These are phyloP conservation scores for Penicillium subrubescens DNA, from an alignment of 495 filamentous ascomycete genomes.

Conservation along the genomic window DNA sequence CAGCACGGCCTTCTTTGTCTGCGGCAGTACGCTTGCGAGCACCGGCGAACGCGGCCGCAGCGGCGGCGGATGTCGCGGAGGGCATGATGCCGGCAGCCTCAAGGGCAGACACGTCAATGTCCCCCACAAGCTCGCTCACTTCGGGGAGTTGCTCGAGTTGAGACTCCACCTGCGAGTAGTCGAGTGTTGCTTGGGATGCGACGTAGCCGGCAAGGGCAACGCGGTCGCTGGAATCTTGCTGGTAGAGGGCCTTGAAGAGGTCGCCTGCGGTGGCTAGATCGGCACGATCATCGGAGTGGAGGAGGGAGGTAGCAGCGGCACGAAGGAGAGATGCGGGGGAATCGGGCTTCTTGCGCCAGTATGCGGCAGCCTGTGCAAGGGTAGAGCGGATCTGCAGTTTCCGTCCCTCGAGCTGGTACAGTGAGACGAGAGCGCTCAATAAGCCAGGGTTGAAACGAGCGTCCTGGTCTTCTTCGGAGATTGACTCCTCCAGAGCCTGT, in stretches of 20 bases:
- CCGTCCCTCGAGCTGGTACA: constrained; percentile 81
- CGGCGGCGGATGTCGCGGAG: constrained; percentile 45
- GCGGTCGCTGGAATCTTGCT: constrained; percentile 62
- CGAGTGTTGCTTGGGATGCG: constrained; percentile 73
- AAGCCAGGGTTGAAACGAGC: constrained; percentile 85
- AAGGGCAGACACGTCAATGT: constrained; percentile 68
- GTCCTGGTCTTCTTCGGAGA: constrained; percentile 60
- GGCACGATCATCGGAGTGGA: constrained; percentile 67
- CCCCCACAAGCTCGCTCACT: constrained; percentile 63
- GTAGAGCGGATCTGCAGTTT: constrained; percentile 68
- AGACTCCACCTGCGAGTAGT: constrained; percentile 59
- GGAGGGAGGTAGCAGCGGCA: constrained; percentile 76
- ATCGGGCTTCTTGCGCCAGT: constrained; percentile 69
- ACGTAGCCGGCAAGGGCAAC: constrained; percentile 77
- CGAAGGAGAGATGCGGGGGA: constrained; percentile 63
- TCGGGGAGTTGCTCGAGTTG: constrained; percentile 66
- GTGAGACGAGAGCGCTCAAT: constrained; percentile 75
- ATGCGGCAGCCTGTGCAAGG: constrained; percentile 76
- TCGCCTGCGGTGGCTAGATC: constrained; percentile 70
- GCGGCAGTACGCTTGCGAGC: constrained; percentile 62
- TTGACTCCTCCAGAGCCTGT: constrained; percentile 67
- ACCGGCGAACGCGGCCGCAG: constrained; percentile 41
- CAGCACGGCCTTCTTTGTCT: constrained; percentile 46
- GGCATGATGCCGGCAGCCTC: constrained; percentile 76
- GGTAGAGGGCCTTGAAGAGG: constrained; percentile 70